Base-by-base conservation (phyloP, 257 asterid genomes). In the Fraxinus anomala region DNA sequence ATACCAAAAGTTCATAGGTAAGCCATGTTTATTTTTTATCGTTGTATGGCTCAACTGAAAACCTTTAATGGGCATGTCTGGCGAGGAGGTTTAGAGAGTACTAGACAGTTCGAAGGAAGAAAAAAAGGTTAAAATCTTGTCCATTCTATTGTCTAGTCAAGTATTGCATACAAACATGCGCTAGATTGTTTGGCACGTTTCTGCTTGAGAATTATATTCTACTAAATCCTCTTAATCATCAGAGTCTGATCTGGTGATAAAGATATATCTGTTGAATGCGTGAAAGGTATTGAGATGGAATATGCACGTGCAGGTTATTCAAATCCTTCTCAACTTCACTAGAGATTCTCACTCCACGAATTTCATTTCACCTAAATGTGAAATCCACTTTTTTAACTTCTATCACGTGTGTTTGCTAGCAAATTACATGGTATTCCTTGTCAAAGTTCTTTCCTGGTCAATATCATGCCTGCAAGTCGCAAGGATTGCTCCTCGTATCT, bases 1-100 rank as follows among this genome's bases (percentile, higher is more conserved):
- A 70, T 76, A 82, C 80, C 86, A 77, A 28, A 87, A 85, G 61
- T 74, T 83, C 74, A 68, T 91, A 80, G 96, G 97, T 92, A 49
- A 49, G 67, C 36, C 59, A 0, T 68, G 9, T 13, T 2, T 61
- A 7, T 23, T 6, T 42, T 61, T 21, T 10, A 23, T 24, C n/a
- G 14, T 61, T 23, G 16, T 2, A 56, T 19, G 28, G 26, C 6
- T 2, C 30, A 8, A 24, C 34, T 61, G 5, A 9, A 61, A 61
- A 61, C 34, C 26, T 24, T 61, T 24, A 6, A 61, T 61, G 19
- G 68, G 5, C 68, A 61, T 23, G 33, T 61, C 26, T 21, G 33
- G 4, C 17, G 6, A 21, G 68, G 33, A 8, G 17, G 33, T 11
- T n/a, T 56, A 2, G 66, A 51, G 6, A 51, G 63, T 51, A 19